Conservation (phyloP, 2,329 filamentous ascomycete genomes). For the Trichoderma gracile region DNA sequence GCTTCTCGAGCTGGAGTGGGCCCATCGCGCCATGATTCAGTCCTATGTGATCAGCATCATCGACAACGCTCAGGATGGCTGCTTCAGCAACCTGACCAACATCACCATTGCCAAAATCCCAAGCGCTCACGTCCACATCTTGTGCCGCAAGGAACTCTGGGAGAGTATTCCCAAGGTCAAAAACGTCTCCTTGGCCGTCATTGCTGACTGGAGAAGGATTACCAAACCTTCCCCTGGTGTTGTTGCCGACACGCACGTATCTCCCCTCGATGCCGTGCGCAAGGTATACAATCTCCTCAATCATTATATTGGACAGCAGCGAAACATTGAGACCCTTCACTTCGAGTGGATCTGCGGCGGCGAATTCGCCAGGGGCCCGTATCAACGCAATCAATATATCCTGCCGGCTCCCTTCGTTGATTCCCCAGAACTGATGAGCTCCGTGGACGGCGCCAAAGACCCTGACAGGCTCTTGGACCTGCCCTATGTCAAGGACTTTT, state of each 20-base stretch:
- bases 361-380: conserved; percentile 63
- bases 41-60: conserved; percentile 66
- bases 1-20: conserved; percentile 68
- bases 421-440: conserved; percentile 35
- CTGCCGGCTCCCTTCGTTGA: conserved; percentile 61
- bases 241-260: conserved; percentile 50
- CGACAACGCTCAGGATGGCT: conserved; percentile 52
- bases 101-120: conserved; percentile 66
- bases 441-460: conserved; percentile 35
- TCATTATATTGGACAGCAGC: conserved; percentile 48
- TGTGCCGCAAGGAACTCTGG: conserved; percentile 64
- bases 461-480: conserved; percentile 50
- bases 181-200: conserved; percentile 59
- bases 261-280: conserved; percentile 53
- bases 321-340: conserved; percentile 58
- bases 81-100: conserved; percentile 56
- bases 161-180: conserved; percentile 54
- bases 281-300: conserved; percentile 56
- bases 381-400: conserved; percentile 62
- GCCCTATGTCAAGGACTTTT: conserved; percentile 58
- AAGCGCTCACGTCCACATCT: conserved; percentile 57
- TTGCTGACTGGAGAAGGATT: conserved; percentile 66
- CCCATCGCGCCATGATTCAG: conserved; percentile 66
- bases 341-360: conserved; percentile 69
- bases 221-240: conserved; percentile 52